A percentile compares a stretch with the other conserved stretches of the same genome.
These are phyloP conservation scores for Posidonia australis DNA, from an alignment of 106 monocot genomes.

Conservation along the genomic window DNA sequence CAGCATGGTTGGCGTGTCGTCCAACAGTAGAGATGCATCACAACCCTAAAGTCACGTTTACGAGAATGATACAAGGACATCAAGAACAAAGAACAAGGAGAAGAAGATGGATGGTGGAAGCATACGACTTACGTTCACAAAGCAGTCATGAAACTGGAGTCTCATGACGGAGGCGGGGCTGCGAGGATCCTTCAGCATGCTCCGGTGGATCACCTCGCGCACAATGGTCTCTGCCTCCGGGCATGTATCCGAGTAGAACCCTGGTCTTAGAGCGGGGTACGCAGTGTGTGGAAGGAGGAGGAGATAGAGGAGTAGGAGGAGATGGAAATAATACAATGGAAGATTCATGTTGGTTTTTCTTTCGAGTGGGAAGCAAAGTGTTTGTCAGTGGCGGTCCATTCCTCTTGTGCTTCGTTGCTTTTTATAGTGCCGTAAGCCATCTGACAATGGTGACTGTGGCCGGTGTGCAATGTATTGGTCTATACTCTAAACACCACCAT, in stretches of 20 bases:
- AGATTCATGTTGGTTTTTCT: too few relatives aligned
- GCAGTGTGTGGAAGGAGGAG: neutral
- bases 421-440: too few relatives aligned
- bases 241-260: constrained; percentile 62
- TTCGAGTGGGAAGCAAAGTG: too few relatives aligned
- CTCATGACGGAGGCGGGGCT: constrained; percentile 80
- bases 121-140: constrained; percentile 46
- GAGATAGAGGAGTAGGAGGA: constrained; percentile 14
- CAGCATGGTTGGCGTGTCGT: constrained; percentile 50
- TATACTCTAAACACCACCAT: too few relatives aligned
- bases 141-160: constrained; percentile 92
- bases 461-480: too few relatives aligned
- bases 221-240: constrained; percentile 53
- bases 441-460: too few relatives aligned
- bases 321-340: neutral
- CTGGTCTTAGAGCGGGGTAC: constrained; percentile 17
- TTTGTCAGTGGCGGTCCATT: too few relatives aligned
- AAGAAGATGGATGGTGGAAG: neutral
- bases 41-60: constrained; percentile 40
- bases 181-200: constrained; percentile 48
- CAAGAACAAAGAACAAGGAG: neutral
- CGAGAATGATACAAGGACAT: too few relatives aligned
- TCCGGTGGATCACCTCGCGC: constrained; percentile 29
- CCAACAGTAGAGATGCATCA: constrained; percentile 69
- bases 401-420: too few relatives aligned